Evolutionary conservation across 768 basidiomycete species (phyloP), one percentile per base, ranked within the genome.

Genomic region (Kwoniella europaea): DNA sequence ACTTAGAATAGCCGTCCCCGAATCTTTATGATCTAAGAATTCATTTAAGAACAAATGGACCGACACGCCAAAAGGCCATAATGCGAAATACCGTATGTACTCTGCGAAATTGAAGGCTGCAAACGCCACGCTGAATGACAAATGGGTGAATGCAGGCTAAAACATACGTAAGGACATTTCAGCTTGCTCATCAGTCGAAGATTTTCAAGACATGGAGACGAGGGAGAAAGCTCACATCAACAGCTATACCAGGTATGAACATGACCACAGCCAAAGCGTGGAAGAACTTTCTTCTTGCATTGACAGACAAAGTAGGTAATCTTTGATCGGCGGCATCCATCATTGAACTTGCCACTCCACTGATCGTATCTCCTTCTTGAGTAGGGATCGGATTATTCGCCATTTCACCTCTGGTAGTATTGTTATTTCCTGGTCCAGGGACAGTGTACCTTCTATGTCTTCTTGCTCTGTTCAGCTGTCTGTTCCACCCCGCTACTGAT

Each of bases 31-130:
- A 85, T 99, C 97, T 82, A 98, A 86, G 80, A 99, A 99, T 82
- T 99, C 97, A 85, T 91, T 92, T 89, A 99, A 90, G 84, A 99
- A 99, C 66, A 98, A 85, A 84, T 99, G 97, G 20, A 99, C 89
- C 12, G 89, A 86, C 10, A 92, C 95, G 15, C 94, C 94, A 76
- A 98, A 92, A 3, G 97, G 97, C 85, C 97, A 98, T 60, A 99
- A 88, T 46, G 97, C 97, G 84, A 98, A 99, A 84, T 98, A 99
- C 69, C 97, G 92, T 73, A 98, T 89, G 85, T 98, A 98, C 85
- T 99, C 97, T 68, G 92, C 90, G 82, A 99, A 98, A 24, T 90
- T 92, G 86, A 99, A 98, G 74, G 93, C 84, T 10, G 97, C 91
- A 83, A 99, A 98, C 1, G 96, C 96, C 20, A 89, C 91, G 76